These are phyloP conservation scores for Coprinellus micaceus DNA, from an alignment of 768 basidiomycete species.

Conservation along the genomic window DNA sequence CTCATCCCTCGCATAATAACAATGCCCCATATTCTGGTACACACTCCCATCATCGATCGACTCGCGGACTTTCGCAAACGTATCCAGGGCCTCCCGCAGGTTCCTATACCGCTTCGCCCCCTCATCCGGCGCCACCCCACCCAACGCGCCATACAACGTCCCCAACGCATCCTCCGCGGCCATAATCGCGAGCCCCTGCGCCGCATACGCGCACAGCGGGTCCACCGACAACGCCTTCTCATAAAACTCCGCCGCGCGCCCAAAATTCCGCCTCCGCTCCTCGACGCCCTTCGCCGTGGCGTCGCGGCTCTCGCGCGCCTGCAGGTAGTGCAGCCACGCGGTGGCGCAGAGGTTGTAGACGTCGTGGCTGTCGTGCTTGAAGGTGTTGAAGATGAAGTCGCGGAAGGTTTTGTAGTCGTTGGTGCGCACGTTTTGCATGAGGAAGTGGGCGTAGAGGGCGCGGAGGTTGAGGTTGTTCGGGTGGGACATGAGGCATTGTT, in stretches of 20 bases:
- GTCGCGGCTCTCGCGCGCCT: slow-evolving; percentile 82
- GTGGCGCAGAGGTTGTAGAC: slow-evolving; percentile 88
- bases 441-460: slow-evolving; percentile 91
- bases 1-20: slow-evolving; percentile 89
- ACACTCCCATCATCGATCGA: slow-evolving; percentile 78
- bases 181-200: slow-evolving; percentile 92
- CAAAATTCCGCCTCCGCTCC: slow-evolving; percentile 75
- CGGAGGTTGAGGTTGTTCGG: slow-evolving; percentile 81
- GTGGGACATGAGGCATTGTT: slow-evolving; percentile 82
- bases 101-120: slow-evolving; percentile 61
- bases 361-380: slow-evolving; percentile 85
- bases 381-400: slow-evolving; percentile 85
- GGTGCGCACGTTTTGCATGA: slow-evolving; percentile 54
- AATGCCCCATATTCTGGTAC: slow-evolving; percentile 95
- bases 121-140: slow-evolving; percentile 55
- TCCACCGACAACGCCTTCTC: slow-evolving; percentile 87
- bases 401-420: slow-evolving; percentile 68
- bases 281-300: slow-evolving; percentile 50
- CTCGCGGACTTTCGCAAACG: slow-evolving; percentile 91
- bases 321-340: slow-evolving; percentile 81
- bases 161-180: slow-evolving; percentile 90
- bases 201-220: slow-evolving; percentile 85
- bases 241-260: slow-evolving; percentile 84
- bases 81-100: slow-evolving; percentile 81
- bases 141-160: slow-evolving; percentile 50